Evolutionary conservation across 2,329 filamentous ascomycete species (phyloP).

Genomic region (Achaetomium macrosporum): DNA sequence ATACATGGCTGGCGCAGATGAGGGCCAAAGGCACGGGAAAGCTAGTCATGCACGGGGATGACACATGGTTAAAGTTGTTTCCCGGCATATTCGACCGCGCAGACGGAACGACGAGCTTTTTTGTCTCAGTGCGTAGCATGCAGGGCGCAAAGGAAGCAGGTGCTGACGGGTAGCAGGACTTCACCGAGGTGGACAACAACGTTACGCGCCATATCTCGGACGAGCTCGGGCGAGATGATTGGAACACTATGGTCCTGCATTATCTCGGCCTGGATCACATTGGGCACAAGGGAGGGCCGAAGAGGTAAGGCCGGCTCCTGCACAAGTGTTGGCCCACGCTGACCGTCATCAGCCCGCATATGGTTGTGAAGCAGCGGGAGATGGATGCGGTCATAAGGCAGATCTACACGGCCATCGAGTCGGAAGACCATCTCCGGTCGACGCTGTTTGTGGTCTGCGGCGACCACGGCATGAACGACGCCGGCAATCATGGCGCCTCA

Average conservation of each 20-base stretch:
- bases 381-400: constrained; percentile 80
- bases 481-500: constrained; percentile 92
- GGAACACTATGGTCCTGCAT: constrained; percentile 91
- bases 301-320: constrained; percentile 51
- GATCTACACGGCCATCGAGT: constrained; percentile 72
- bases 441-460: constrained; percentile 83
- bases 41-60: constrained; percentile 92
- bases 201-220: constrained; percentile 82
- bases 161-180: constrained; percentile 58
- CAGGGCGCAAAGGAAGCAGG: not conserved
- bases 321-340: not conserved
- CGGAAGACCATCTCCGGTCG: constrained; percentile 62
- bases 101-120: constrained; percentile 96
- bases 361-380: constrained; percentile 87
- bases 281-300: constrained; percentile 89
- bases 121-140: constrained; percentile 69
- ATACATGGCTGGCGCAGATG: constrained; percentile 95
- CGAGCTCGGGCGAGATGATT: constrained; percentile 73
- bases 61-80: constrained; percentile 97
- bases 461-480: constrained; percentile 99
- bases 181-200: constrained; percentile 95
- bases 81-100: constrained; percentile 78
- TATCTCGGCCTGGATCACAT: constrained; percentile 96
- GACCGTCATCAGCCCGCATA: constrained; percentile 59
- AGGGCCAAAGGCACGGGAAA: constrained; percentile 66